Evolutionary conservation across 2,329 filamentous ascomycete species (phyloP).

Genomic region (Penicillium sp.): DNA sequence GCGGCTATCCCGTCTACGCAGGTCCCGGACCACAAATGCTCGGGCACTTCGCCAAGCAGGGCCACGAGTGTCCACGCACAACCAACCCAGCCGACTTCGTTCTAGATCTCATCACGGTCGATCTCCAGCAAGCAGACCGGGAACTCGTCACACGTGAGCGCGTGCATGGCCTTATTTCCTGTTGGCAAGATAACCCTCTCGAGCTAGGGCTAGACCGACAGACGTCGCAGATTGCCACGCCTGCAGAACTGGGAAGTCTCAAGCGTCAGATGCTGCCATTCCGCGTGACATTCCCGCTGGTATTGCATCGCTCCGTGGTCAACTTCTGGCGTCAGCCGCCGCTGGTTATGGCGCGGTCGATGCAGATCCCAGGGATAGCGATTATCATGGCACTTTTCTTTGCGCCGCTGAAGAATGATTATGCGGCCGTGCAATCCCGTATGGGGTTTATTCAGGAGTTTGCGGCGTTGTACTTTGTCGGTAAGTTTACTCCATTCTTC

Average conservation of each 20-base stretch:
- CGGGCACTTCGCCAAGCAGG: slow-evolving; percentile 58
- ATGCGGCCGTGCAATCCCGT: slow-evolving; percentile 68
- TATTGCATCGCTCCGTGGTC: slow-evolving; percentile 65
- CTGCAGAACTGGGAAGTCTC: slow-evolving; percentile 69
- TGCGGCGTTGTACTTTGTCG: slow-evolving; percentile 51
- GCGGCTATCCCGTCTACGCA: slow-evolving; percentile 66
- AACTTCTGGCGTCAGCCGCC: slow-evolving; percentile 67
- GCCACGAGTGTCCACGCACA: slow-evolving; percentile 64
- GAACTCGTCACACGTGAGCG: slow-evolving; percentile 63
- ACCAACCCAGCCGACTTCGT: slow-evolving; percentile 78
- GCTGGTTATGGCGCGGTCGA: slow-evolving; percentile 62
- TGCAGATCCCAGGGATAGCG: slow-evolving; percentile 64
- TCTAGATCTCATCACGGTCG: slow-evolving; percentile 72
- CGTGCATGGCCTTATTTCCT: slow-evolving; percentile 60
- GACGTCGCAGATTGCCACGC: slow-evolving; percentile 56
- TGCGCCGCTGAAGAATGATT: slow-evolving; percentile 66
- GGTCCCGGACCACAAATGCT: slow-evolving; percentile 65
- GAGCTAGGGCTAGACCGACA: slow-evolving; percentile 19
- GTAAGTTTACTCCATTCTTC: slow-evolving; percentile 16
- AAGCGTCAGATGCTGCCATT: slow-evolving; percentile 64
- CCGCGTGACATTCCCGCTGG: slow-evolving; percentile 61
- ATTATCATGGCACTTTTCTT: slow-evolving; percentile 68
- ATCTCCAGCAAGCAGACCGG: slow-evolving; percentile 63
- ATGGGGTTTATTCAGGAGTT: slow-evolving; percentile 73
- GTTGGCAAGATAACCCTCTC: slow-evolving; percentile 43